Conservation (phyloP, 2,329 filamentous ascomycete genomes). For the Eurotiales sp. region DNA sequence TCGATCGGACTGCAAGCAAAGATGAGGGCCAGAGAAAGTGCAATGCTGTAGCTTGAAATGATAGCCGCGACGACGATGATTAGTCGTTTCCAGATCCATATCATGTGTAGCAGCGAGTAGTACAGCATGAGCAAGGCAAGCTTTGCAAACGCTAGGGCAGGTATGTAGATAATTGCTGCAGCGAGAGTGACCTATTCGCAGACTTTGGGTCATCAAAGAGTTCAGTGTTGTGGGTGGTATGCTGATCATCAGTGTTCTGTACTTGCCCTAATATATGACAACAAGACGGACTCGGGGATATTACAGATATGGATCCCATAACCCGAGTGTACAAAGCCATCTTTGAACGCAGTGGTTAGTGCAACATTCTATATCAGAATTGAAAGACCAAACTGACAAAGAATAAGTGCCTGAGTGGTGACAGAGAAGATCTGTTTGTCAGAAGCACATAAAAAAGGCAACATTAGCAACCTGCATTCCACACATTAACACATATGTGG, state of each 20-base stretch:
- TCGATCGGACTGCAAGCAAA: conserved; percentile 21
- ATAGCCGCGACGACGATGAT: conserved; percentile 7
- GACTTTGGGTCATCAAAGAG: not conserved
- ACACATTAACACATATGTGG: no score
- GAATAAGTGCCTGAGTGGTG: not conserved
- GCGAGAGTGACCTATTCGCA: not conserved
- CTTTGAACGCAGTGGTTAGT: not conserved
- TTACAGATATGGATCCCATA: not conserved
- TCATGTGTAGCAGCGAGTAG: conserved; percentile 15
- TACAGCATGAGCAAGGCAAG: conserved; percentile 20
- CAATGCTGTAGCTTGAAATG: conserved; percentile 12
- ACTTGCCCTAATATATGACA: not conserved
- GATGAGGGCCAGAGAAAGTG: conserved; percentile 9
- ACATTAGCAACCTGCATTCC: no score
- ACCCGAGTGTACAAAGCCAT: not conserved
- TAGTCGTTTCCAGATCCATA: not conserved
- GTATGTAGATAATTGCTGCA: conserved; percentile 17
- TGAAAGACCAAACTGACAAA: not conserved
- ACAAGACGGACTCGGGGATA: not conserved
- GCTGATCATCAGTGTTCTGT: no score
- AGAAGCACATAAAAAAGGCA: no score
- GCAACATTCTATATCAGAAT: no score
- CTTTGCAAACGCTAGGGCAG: conserved; percentile 20
- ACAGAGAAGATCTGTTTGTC: not conserved
- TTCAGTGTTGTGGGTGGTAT: no score